Evolutionary conservation across 345 rosid species (phyloP).

Genomic region (Salix suchowensis): DNA sequence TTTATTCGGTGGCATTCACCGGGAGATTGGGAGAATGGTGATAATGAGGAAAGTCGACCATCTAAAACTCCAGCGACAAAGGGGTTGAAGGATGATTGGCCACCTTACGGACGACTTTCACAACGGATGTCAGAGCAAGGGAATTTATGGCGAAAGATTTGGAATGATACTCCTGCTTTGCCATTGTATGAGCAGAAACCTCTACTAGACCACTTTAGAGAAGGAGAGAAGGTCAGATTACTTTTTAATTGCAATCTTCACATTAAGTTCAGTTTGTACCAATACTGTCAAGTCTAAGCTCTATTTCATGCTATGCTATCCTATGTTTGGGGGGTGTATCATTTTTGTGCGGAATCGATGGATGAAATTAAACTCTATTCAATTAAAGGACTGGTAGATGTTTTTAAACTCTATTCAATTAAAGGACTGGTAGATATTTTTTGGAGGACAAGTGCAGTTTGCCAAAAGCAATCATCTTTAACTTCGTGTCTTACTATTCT

Average conservation of each 20-base stretch:
- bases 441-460: background rate
- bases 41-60: conserved; percentile 33
- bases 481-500: background rate
- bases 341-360: background rate
- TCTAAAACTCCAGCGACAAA: conserved; percentile 31
- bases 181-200: conserved; percentile 81
- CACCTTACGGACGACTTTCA: conserved; percentile 88
- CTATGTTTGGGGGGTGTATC: background rate
- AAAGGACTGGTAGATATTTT: background rate
- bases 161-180: conserved; percentile 79
- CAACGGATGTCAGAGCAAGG: conserved; percentile 88
- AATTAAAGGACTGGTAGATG: background rate
- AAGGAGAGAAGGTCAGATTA: conserved; percentile 79
- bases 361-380: background rate
- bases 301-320: background rate
- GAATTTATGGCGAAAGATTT: conserved; percentile 81
- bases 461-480: background rate
- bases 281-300: background rate
- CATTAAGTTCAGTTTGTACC: background rate
- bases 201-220: conserved; percentile 76
- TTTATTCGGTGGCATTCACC: conserved; percentile 99
- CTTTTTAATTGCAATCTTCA: background rate
- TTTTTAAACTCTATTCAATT: background rate
- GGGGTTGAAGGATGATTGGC: conserved; percentile 56
- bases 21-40: conserved; percentile 76